Percentiles rank a stretch among this genome's conserved stretches.
Evolutionary conservation across 805 yeast genomes (phyloP).

Genomic region (Zygosaccharomyces lentus): DNA sequence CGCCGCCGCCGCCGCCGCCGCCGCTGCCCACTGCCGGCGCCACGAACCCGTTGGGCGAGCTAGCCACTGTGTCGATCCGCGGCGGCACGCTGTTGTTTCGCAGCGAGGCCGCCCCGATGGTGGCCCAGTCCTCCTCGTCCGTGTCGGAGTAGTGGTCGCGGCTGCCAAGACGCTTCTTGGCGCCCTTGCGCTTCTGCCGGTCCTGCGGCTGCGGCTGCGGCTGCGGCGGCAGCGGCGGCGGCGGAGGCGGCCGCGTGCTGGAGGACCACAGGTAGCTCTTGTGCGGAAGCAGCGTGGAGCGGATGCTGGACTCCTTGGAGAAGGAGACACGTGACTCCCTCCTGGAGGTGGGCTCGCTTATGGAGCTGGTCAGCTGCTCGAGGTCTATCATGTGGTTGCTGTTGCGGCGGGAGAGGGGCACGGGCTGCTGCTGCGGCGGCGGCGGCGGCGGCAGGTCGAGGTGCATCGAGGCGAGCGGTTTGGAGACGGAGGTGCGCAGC

Average conservation of each 20-base stretch:
- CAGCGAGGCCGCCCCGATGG: slow-evolving; percentile 75
- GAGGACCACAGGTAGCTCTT: slow-evolving; percentile 17
- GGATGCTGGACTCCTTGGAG: slow-evolving; percentile 32
- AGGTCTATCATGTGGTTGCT: slow-evolving; percentile 14
- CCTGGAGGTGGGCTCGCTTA: slow-evolving; percentile 25
- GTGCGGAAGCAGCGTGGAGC: slow-evolving; percentile 28
- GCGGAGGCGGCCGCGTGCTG: slow-evolving; percentile 12
- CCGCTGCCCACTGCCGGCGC: slow-evolving; percentile 11
- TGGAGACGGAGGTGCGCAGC: slow-evolving; percentile 19
- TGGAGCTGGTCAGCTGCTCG: slow-evolving; percentile 15
- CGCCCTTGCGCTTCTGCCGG: slow-evolving; percentile 3
- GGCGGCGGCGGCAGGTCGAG: slow-evolving; percentile 12
- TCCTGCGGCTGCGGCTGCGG: slow-evolving; percentile 11
- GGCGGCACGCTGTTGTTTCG: slow-evolving; percentile 33
- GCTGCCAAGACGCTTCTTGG: neutral
- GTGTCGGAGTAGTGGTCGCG: slow-evolving; percentile 54
- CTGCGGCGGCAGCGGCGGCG: too few relatives aligned
- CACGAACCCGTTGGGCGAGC: slow-evolving; percentile 18
- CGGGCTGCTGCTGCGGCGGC: slow-evolving; percentile 4
- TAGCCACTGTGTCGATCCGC: slow-evolving; percentile 15
- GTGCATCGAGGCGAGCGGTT: slow-evolving; percentile 14
- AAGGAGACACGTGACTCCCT: slow-evolving; percentile 38
- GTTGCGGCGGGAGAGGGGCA: slow-evolving; percentile 11
- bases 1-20: too few relatives aligned
- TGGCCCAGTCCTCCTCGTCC: slow-evolving; percentile 96